These are phyloP conservation scores for Colletotrichum kahawae DNA, from an alignment of 2,329 filamentous ascomycete genomes.

Conservation along the genomic window DNA sequence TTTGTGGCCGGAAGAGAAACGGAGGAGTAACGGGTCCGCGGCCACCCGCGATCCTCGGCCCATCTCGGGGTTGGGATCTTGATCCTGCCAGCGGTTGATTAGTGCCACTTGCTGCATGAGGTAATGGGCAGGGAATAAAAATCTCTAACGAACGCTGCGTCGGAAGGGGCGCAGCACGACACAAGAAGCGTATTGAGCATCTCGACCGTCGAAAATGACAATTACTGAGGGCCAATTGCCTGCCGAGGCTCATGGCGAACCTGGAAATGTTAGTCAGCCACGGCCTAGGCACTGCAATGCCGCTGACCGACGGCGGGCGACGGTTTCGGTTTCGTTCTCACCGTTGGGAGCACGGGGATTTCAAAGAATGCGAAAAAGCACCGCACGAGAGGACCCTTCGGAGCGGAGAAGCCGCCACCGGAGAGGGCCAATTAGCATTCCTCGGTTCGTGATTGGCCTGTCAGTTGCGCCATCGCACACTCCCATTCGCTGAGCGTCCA, in stretches of 20 bases:
- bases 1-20: neutral
- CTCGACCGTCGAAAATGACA: neutral
- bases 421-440: constrained; percentile 4
- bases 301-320: neutral
- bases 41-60: neutral
- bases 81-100: neutral
- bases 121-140: constrained; percentile 2
- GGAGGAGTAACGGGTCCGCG: neutral
- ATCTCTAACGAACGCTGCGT: neutral
- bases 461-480: neutral
- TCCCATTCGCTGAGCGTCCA: neutral
- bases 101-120: neutral
- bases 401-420: constrained; percentile 15
- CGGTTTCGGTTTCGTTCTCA: neutral
- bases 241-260: neutral
- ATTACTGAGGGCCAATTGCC: neutral
- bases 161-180: neutral
- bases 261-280: constrained; percentile 4
- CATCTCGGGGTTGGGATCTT: constrained; percentile 5
- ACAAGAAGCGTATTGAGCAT: neutral
- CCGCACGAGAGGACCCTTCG: neutral
- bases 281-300: neutral
- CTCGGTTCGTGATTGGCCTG: constrained; percentile 7
- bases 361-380: neutral
- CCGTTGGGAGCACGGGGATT: constrained; percentile 1